Evolutionary conservation across 345 rosid species (phyloP), one percentile per base, ranked within the genome.

Genomic region (Stellera chamaejasme): DNA sequence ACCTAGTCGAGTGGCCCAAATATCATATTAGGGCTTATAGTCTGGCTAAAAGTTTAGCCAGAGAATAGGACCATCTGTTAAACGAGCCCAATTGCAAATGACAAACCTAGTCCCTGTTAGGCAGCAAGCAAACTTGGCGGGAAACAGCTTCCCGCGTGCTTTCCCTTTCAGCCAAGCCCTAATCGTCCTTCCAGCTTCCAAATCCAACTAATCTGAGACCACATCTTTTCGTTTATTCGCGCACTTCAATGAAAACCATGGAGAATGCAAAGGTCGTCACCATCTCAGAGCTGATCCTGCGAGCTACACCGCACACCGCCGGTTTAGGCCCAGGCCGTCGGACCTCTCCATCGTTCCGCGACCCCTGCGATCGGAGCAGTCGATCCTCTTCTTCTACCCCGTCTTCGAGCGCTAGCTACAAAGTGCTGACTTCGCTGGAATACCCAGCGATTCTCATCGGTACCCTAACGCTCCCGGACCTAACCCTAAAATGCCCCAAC

Each of bases 371-470:
- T 59, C 51, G 3, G 7, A 44, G 55, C 52, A 52, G 44, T 56
- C 60, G 57, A 28, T 48, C 71, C 43, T 68, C 63, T 9, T 2
- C 50, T 36, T 3, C 73, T 15, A 47, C 14, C 55, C 59, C 76
- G 2, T 66, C 54, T 36, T 57, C 54, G 36, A 67, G 19, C 50
- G 47, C 46, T 6, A 49, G 23, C 3, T 14, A 6, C 64, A 74
- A 68, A 27, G 26, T 75, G 39, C 80, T 92, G 28, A 27, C 61
- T 10, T 80, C 87, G 8, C 48, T 88, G 43, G 65, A 52, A 27
- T 32, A 61, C 52, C 76, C 89, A 0, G 75, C 77, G 36, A 41
- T 79, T 55, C 69, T 91, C 62, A 5, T 76, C 44, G 98, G 98
- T 48, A 80, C 78, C 50, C 32, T 91, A 54, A 58, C 68, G 26